These are phyloP conservation scores for Guillardia theta DNA, from an alignment of 78 protist genomes.

Conservation along the genomic window DNA sequence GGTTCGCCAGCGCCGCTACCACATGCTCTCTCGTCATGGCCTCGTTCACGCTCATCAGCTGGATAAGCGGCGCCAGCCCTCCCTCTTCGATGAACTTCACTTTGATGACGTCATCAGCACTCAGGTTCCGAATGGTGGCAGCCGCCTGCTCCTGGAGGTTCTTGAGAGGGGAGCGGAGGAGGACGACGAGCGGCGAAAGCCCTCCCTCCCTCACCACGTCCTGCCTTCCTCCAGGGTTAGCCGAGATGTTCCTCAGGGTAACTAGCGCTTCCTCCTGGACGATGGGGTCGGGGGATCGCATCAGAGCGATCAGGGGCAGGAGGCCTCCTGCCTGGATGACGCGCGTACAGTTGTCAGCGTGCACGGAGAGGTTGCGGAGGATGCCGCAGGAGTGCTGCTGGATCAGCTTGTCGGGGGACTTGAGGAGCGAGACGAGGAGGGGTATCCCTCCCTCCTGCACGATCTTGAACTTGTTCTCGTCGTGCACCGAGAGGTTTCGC, in stretches of 20 bases:
- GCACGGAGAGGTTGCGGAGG: conserved; percentile 41
- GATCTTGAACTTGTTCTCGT: conserved; percentile 41
- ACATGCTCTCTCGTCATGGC: conserved; percentile 3
- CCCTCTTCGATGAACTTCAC: conserved; percentile 15
- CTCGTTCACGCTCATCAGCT: background rate
- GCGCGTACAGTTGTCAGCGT: conserved; percentile 31
- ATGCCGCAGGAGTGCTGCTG: conserved; percentile 42
- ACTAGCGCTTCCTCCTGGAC: conserved; percentile 37
- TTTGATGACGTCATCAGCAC: conserved; percentile 29
- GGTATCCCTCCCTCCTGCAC: conserved; percentile 40
- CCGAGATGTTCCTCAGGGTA: conserved; percentile 5
- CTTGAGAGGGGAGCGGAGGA: background rate
- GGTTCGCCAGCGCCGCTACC: conserved; percentile 29
- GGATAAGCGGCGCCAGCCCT: conserved; percentile 11
- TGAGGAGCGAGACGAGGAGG: conserved; percentile 36
- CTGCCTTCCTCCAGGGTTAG: conserved; percentile 5
- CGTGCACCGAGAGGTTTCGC: conserved; percentile 39
- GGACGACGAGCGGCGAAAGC: background rate
- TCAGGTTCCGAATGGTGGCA: conserved; percentile 33
- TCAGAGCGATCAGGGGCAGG: conserved; percentile 13
- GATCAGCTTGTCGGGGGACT: conserved; percentile 34
- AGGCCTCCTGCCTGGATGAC: background rate
- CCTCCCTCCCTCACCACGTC: conserved; percentile 25
- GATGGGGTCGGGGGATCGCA: conserved; percentile 33
- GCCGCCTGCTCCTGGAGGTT: conserved; percentile 31